Conservation (phyloP, 208 protist genomes). For the Wallacemonas rigidus region DNA sequence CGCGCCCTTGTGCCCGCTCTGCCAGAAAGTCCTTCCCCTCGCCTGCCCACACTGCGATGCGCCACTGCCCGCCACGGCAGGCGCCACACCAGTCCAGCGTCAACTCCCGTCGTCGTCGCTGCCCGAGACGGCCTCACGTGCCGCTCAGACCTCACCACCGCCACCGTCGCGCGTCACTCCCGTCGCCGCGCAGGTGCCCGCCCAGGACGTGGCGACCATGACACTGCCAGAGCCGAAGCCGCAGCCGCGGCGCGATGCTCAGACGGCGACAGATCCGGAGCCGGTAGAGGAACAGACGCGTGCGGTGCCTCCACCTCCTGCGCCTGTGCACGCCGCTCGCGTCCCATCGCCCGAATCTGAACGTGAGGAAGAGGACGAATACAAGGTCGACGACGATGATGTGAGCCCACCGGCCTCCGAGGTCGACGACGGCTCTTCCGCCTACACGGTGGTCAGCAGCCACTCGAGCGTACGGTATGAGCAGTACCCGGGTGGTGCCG, state of each 20-base stretch:
- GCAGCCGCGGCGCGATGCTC: not conserved
- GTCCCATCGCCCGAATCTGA: not conserved
- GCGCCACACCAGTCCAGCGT: not conserved
- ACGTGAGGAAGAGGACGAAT: not conserved
- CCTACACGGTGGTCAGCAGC: slow-evolving; percentile 18
- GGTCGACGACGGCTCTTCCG: not conserved
- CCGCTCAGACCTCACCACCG: slow-evolving; percentile 5
- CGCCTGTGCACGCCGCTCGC: not conserved
- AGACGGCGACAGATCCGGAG: not conserved
- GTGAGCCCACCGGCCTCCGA: not conserved
- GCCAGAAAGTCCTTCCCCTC: slow-evolving; percentile 4
- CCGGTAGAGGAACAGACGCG: not conserved
- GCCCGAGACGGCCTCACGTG: not conserved
- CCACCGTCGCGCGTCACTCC: not conserved
- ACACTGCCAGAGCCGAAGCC: not conserved
- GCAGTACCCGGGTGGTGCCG: slow-evolving; percentile 11
- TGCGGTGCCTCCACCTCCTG: not conserved
- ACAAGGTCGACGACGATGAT: not conserved
- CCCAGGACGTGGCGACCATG: slow-evolving; percentile 16
- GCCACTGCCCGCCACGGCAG: slow-evolving; percentile 9
- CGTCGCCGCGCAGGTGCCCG: slow-evolving; percentile 2
- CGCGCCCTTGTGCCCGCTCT: slow-evolving; percentile 18
- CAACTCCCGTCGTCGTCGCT: not conserved
- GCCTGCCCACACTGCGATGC: slow-evolving; percentile 17
- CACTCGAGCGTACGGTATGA: slow-evolving; percentile 15